Percentiles rank a stretch among this genome's conserved stretches.
Conservation (phyloP, 345 rosid species). For the Eucalyptus erythrocorys region DNA sequence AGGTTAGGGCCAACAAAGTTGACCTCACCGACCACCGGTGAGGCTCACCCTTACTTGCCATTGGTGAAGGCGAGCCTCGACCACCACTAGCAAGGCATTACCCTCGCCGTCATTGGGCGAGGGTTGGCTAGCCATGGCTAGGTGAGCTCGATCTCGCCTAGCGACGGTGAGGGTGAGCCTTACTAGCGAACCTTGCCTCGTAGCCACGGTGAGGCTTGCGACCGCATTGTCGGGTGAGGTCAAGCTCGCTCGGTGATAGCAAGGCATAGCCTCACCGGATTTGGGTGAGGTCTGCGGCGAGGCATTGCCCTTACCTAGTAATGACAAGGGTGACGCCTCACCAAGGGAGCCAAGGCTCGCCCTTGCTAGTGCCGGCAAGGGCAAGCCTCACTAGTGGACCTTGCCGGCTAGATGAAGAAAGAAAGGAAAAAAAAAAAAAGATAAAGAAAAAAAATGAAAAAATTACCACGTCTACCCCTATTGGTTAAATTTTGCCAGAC, state of each 20-base stretch:
- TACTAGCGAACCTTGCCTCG: rapidly evolving
- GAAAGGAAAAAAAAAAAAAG: no score
- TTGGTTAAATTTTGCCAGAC: no score
- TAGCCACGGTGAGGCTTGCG: no score
- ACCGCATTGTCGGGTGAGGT: rapidly evolving
- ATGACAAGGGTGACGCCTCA: rapidly evolving
- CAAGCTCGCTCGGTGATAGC: rapidly evolving
- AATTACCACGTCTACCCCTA: rapidly evolving
- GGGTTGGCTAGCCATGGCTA: no score
- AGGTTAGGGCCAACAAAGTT: rapidly evolving
- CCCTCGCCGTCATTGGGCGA: rapidly evolving
- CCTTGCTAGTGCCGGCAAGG: no score
- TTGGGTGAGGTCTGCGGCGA: no score
- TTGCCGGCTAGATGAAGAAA: rapidly evolving
- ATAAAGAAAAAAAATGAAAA: no score
- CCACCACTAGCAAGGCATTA: rapidly evolving
- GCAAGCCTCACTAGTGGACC: no score
- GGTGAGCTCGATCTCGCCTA: no score
- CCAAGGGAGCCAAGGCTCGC: no score
- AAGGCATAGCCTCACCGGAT: no score
- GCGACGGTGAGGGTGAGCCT: rapidly evolving
- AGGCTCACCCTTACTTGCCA: rapidly evolving
- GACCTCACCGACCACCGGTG: rapidly evolving
- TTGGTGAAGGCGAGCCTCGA: rapidly evolving
- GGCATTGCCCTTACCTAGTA: no score